Evolutionary conservation across 75 land plant species (phyloP).

Genomic region (Picea sitchensis): DNA sequence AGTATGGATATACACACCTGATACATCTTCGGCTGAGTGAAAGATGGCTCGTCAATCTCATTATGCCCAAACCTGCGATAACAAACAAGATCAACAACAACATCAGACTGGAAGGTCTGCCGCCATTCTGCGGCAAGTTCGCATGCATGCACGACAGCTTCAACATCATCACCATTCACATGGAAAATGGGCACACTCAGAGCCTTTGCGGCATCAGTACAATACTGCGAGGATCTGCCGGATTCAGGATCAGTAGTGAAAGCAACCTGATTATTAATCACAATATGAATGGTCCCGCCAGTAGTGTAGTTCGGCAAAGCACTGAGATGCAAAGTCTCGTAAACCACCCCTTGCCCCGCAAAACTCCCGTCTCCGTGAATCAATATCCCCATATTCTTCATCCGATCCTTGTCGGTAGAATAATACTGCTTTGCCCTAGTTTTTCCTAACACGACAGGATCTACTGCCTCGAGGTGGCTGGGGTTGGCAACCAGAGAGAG

Average conservation of each 20-base stretch:
- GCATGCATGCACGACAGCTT: constrained; percentile 91
- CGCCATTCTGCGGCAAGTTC: constrained; percentile 99
- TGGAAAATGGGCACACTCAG: constrained; percentile 93
- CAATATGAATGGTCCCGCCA: constrained; percentile 96
- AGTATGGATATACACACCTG: constrained; percentile 35
- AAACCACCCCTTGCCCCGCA: constrained; percentile 98
- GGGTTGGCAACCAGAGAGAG: constrained; percentile 97
- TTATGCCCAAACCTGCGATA: constrained; percentile 98
- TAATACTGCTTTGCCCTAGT: constrained; percentile 96
- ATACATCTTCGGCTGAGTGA: constrained; percentile 98
- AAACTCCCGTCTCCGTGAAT: constrained; percentile 99
- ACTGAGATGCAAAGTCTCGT: constrained; percentile 94
- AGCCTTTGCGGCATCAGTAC: constrained; percentile 98
- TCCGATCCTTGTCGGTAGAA: constrained; percentile 70
- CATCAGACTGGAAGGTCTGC: constrained; percentile 87
- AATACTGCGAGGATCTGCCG: constrained; percentile 94
- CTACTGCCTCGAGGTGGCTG: constrained; percentile 96
- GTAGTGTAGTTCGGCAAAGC: constrained; percentile 94
- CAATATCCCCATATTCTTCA: constrained; percentile 74
- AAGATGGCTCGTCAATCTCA: constrained; percentile 96
- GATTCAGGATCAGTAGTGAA: constrained; percentile 93
- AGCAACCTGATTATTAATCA: constrained; percentile 97
- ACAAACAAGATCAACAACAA: constrained; percentile 92
- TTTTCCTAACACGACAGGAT: constrained; percentile 95
- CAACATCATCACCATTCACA: constrained; percentile 98